These are phyloP conservation scores for Candida dajiaensis DNA, from an alignment of 805 yeast genomes.

Conservation along the genomic window DNA sequence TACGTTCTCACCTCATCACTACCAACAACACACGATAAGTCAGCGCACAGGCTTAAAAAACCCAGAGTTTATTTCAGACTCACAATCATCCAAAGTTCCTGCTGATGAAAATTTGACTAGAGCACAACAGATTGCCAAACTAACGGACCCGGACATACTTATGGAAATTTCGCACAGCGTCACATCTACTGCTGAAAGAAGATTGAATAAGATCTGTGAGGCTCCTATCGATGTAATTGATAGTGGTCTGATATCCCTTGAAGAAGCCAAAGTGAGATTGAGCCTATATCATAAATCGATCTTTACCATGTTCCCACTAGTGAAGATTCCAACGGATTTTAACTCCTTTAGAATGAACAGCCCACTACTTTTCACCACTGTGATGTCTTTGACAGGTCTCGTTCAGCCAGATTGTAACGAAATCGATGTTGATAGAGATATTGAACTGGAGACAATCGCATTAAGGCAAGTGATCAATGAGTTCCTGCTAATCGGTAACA, in stretches of 20 bases:
- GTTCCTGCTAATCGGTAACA: slow-evolving; percentile 62
- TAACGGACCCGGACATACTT: slow-evolving; percentile 36
- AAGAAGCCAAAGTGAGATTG: slow-evolving; percentile 54
- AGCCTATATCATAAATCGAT: slow-evolving; percentile 42
- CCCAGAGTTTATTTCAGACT: slow-evolving; percentile 6
- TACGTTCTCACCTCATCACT: neutral
- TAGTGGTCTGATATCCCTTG: slow-evolving; percentile 48
- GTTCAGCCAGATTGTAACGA: slow-evolving; percentile 26
- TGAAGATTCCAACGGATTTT: slow-evolving; percentile 42
- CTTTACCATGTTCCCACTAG: slow-evolving; percentile 47
- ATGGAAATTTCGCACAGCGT: slow-evolving; percentile 40
- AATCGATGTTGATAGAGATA: slow-evolving; percentile 33
- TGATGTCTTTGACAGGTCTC: slow-evolving; percentile 57
- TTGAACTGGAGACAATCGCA: slow-evolving; percentile 48
- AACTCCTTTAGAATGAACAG: slow-evolving; percentile 42
- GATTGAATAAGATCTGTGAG: slow-evolving; percentile 15
- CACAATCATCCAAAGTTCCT: neutral
- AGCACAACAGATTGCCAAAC: slow-evolving; percentile 32
- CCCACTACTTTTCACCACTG: slow-evolving; percentile 59
- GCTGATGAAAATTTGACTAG: slow-evolving; percentile 16
- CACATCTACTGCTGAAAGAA: slow-evolving; percentile 37
- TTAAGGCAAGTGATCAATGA: slow-evolving; percentile 48
- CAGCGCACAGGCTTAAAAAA: slow-evolving; percentile 2
- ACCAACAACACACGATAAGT: neutral
- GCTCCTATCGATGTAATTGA: slow-evolving; percentile 43